These are phyloP conservation scores for Ambrosiella beaveri DNA, from an alignment of 2,329 filamentous ascomycete genomes.

Conservation along the genomic window DNA sequence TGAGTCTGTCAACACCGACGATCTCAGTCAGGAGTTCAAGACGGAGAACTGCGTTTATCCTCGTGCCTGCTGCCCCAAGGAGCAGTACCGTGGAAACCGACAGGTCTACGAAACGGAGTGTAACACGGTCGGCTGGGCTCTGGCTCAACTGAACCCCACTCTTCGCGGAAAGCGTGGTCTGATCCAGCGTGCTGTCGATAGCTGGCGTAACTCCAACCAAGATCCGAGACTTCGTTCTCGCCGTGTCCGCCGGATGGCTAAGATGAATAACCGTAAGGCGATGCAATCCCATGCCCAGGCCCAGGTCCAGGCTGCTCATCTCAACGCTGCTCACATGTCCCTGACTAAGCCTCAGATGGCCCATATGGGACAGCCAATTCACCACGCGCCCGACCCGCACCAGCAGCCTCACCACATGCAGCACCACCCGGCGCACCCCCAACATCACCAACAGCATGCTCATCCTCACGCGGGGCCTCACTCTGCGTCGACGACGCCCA, in stretches of 20 bases:
- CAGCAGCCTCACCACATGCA: slow-evolving; percentile 29
- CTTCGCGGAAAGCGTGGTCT: slow-evolving; percentile 85
- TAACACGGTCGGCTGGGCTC: slow-evolving; percentile 98
- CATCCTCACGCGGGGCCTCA: slow-evolving; percentile 7
- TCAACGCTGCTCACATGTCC: slow-evolving; percentile 45
- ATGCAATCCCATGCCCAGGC: slow-evolving; percentile 42
- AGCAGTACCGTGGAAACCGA: slow-evolving; percentile 90
- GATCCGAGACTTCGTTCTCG: slow-evolving; percentile 81
- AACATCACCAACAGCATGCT: slow-evolving; percentile 11
- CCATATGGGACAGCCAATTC: slow-evolving; percentile 48
- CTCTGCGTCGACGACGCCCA: slow-evolving; percentile 11
- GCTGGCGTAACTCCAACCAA: slow-evolving; percentile 98
- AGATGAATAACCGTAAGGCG: slow-evolving; percentile 76
- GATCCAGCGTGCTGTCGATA: slow-evolving; percentile 93
- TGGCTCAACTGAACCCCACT: slow-evolving; percentile 82
- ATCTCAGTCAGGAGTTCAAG: slow-evolving; percentile 76
- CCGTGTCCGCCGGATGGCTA: slow-evolving; percentile 85
- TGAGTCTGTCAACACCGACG: slow-evolving; percentile 85
- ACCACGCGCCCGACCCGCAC: slow-evolving; percentile 40
- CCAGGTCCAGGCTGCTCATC: slow-evolving; percentile 18
- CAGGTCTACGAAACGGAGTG: slow-evolving; percentile 96
- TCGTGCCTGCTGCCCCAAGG: slow-evolving; percentile 82
- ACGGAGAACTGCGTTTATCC: slow-evolving; percentile 97
- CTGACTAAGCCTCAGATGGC: slow-evolving; percentile 51
- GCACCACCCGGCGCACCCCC: slow-evolving; percentile 9